These are phyloP conservation scores for Hypomontagnella monticulosa DNA, from an alignment of 495 filamentous ascomycete species.

Conservation along the genomic window DNA sequence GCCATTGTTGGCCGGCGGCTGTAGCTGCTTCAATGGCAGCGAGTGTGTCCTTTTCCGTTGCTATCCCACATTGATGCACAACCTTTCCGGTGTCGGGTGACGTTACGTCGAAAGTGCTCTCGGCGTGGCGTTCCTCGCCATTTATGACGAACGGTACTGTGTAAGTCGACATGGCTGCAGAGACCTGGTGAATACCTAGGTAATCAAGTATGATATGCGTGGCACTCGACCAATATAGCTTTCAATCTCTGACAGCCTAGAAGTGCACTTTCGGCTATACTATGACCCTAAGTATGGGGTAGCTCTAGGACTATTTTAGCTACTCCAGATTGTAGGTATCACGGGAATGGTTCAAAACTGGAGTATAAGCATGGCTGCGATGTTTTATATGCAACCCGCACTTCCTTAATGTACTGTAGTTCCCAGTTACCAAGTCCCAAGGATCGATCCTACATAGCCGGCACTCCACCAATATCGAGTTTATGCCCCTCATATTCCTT, in stretches of 20 bases:
- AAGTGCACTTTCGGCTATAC: constrained; percentile 17
- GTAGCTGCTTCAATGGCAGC: constrained; percentile 71
- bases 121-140: constrained; percentile 69
- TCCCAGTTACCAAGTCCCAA: background rate
- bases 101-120: constrained; percentile 71
- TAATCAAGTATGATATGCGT: background rate
- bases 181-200: constrained; percentile 12
- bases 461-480: constrained; percentile 13
- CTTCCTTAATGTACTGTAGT: too few species aligned
- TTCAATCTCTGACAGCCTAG: background rate
- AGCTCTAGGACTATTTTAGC: background rate
- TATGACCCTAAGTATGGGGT: constrained; percentile 6
- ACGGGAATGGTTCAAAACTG: constrained; percentile 1
- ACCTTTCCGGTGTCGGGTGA: constrained; percentile 70
- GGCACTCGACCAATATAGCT: constrained; percentile 17
- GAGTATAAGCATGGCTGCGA: constrained; percentile 3
- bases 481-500: constrained; percentile 33
- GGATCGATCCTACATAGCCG: constrained; percentile 6
- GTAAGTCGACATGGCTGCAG: constrained; percentile 41
- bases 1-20: constrained; percentile 77
- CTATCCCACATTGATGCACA: constrained; percentile 69
- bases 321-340: constrained; percentile 10
- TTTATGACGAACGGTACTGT: constrained; percentile 77
- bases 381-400: background rate
- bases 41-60: constrained; percentile 68